A percentile compares a stretch with the other conserved stretches of the same genome.
These are phyloP conservation scores for Clathrus columnatus DNA, from an alignment of 768 basidiomycete genomes.

Conservation along the genomic window DNA sequence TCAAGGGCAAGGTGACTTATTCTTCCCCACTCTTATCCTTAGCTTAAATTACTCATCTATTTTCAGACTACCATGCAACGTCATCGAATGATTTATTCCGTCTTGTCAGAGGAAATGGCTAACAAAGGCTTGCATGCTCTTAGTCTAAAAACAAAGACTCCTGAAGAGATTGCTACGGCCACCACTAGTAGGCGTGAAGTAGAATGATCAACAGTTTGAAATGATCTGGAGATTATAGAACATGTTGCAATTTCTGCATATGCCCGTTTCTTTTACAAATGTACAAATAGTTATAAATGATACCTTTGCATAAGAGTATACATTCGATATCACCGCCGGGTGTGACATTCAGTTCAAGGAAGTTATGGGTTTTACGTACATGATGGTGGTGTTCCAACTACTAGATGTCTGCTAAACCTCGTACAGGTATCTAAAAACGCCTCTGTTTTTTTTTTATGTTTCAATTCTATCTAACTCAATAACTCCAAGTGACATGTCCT, in stretches of 20 bases:
- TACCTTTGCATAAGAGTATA: too few relatives aligned
- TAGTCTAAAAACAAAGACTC: slow-evolving; percentile 65
- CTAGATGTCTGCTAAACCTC: slow-evolving; percentile 5
- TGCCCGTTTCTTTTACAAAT: too few relatives aligned
- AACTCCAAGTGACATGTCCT: slow-evolving; percentile 6
- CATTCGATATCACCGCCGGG: too few relatives aligned
- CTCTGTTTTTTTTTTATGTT: neutral
- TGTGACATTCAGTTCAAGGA: too few relatives aligned
- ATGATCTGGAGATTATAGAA: too few relatives aligned
- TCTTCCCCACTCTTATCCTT: slow-evolving; percentile 12
- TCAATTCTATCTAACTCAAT: neutral
- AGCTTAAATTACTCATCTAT: neutral
- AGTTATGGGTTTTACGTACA: neutral
- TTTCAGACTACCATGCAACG: slow-evolving; percentile 65
- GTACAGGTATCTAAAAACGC: slow-evolving; percentile 1
- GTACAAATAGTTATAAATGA: too few relatives aligned
- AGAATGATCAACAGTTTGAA: neutral
- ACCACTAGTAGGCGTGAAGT: neutral
- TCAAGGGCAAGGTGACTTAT: slow-evolving; percentile 56
- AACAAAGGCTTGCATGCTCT: slow-evolving; percentile 63
- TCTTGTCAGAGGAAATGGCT: slow-evolving; percentile 60
- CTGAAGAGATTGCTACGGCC: slow-evolving; percentile 32
- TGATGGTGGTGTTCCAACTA: neutral
- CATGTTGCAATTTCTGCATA: too few relatives aligned
- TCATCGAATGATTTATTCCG: slow-evolving; percentile 70